Evolutionary conservation across 495 filamentous ascomycete genomes (phyloP), one percentile per base, ranked within the genome.

Genomic region (Aspergillus funiculosus): DNA sequence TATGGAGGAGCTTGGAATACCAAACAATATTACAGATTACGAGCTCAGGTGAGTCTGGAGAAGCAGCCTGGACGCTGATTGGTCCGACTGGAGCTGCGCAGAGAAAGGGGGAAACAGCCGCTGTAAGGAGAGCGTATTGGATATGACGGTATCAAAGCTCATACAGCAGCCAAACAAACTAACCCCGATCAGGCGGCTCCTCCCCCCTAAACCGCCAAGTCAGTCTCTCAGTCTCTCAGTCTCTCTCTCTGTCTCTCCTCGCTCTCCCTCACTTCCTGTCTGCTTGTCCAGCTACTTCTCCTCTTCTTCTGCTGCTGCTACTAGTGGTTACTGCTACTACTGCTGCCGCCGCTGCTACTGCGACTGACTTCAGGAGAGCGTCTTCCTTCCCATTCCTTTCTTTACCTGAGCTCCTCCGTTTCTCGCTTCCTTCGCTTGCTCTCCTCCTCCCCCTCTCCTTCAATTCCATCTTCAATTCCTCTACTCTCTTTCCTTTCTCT

Each of bases 331-430:
- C n/a, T n/a, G n/a, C n/a, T n/a, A n/a, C n/a, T n/a, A n/a, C n/a
- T n/a, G n/a, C n/a, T n/a, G n/a, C n/a, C n/a, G n/a, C n/a, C n/a
- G n/a, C n/a, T n/a, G n/a, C n/a, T n/a, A n/a, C n/a, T n/a, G n/a
- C n/a, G n/a, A n/a, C n/a, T n/a, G 46, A 48, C 46, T 56, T 63
- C 55, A 65, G 56, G 53, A 62, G 54, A 31, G 37, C 34, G 42
- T 48, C 39, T 46, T 48, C 43, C 48, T 41, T 14, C 45, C 44
- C 54, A 41, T 46, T 52, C 54, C 43, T 47, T 56, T 46, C 50
- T 31, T 48, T 31, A 46, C 40, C 39, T 48, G 44, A 36, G 40
- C 28, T 35, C 37, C 41, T 47, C 39, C 48, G 31, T 51, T 35
- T 40, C 27, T 35, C 20, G 47, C 43, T 48, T 54, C 48, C 49